phyloP scores from a whole-genome alignment of 768 basidiomycete genomes.

The Boletus edulis region DNA sequence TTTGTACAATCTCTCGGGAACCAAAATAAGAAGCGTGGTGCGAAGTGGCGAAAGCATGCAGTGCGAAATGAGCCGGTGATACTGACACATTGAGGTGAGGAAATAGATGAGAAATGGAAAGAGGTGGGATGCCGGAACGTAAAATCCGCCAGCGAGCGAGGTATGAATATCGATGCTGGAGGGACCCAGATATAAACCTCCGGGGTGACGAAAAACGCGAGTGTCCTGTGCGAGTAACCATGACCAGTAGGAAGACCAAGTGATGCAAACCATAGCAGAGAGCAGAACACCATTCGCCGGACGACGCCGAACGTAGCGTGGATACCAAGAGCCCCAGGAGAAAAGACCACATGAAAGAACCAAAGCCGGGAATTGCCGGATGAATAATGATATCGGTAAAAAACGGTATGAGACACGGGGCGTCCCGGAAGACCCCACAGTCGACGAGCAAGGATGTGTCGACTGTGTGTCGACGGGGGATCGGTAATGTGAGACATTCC shows the following conservation, averaged over 20 bases:
- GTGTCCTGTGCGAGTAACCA: conserved; percentile 40
- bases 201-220: conserved; percentile 22
- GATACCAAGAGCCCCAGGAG: conserved; percentile 31
- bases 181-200: conserved; percentile 30
- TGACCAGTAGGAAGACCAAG: conserved; percentile 33
- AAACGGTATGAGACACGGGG: conserved; percentile 25
- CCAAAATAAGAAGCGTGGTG: conserved; percentile 35
- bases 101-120: conserved; percentile 27
- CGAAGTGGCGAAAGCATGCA: conserved; percentile 42
- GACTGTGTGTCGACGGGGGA: conserved; percentile 1
- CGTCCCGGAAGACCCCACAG: conserved; percentile 21
- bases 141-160: conserved; percentile 36
- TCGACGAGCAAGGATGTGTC: conserved; percentile 7
- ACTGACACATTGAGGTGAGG: conserved; percentile 41
- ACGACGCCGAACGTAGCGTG: conserved; percentile 11
- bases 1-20: conserved; percentile 36
- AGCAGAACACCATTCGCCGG: conserved; percentile 29
- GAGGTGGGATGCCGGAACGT: conserved; percentile 21
- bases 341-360: conserved; percentile 27
- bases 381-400: conserved; percentile 41
- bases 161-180: conserved; percentile 45
- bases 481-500: conserved; percentile 28
- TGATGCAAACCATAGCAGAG: conserved; percentile 27
- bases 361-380: conserved; percentile 37
- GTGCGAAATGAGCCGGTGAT: conserved; percentile 36